Base-by-base conservation (phyloP, 106 monocot genomes). In the Xerophyta viscosa region DNA sequence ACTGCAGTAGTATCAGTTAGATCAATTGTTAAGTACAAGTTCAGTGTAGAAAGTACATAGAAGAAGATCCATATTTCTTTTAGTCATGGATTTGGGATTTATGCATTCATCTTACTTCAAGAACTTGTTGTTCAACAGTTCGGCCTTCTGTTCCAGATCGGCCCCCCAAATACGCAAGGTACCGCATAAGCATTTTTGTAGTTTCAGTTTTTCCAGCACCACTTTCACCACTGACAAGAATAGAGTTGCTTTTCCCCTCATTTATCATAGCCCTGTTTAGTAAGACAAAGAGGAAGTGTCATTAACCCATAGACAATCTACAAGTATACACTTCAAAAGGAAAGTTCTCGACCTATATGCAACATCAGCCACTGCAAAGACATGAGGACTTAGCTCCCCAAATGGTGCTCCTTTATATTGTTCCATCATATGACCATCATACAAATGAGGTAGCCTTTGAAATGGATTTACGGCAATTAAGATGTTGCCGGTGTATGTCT, bases 121-220 rank as follows among this genome's bases (percentile, higher is more conserved):
- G 54, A 70, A 87, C 86, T 77, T 87, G 86, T 58, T 87, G 86
- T 67, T 87, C 86, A 42, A 81, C 86, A 0, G 86, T 87, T 26
- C 86, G 62, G 17, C 81, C 86, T 73, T 87, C 86, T 24, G 77
- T 81, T 48, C 63, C 81, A 29, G 48, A 57, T 37, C 86, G 77
- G 22, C 86, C 86, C 48, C 86, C 86, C 52, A 87, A 49, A 61
- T 66, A 87, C 8, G 86, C 86, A 28, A 87, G 77, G 77, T 87
- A 81, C 26, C 76, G 62, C 86, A 87, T 87, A 56, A 87, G 77
- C 86, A 87, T 87, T 60, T 87, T 87, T 56, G 86, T 87, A 24
- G 86, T 87, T 63, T 87, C 86, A 47, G 86, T 87, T 74, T 87
- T 87, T 22, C 86, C 81, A 31, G 81, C 86, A 64, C 86, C 86